Percentiles rank a stretch among this genome's conserved stretches.
These are phyloP conservation scores for Erigeron canadensis DNA, from an alignment of 129 eudicot genomes.

Conservation along the genomic window DNA sequence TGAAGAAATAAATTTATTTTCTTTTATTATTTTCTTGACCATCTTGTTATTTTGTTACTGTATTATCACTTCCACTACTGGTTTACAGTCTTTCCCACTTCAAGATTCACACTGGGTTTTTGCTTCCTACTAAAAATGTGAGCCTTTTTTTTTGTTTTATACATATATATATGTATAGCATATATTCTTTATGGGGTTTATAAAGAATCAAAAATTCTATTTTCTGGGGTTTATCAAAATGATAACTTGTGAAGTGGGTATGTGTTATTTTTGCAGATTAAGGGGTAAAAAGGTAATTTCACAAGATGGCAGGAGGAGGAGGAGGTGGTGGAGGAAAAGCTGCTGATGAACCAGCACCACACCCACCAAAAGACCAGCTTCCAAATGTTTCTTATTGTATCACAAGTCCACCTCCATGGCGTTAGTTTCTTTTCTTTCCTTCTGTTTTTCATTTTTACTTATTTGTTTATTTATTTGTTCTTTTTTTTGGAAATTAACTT, in stretches of 20 bases:
- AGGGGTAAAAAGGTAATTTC: constrained; percentile 27
- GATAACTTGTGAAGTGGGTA: constrained; percentile 39
- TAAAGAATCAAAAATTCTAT: not conserved
- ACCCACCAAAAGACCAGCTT: constrained; percentile 94
- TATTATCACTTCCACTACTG: constrained; percentile 25
- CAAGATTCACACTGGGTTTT: constrained; percentile 17
- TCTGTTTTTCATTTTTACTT: constrained; percentile 13
- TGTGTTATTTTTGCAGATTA: constrained; percentile 32
- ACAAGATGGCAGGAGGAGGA: constrained; percentile 77
- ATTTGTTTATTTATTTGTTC: no score
- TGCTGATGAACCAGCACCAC: constrained; percentile 79
- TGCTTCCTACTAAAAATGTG: constrained; percentile 20
- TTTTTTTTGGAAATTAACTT: no score
- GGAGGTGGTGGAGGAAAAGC: constrained; percentile 63
- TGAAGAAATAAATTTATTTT: constrained; percentile 22
- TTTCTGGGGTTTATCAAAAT: not conserved
- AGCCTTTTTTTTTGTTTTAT: constrained; percentile 3
- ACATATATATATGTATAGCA: not conserved
- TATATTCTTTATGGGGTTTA: constrained; percentile 15
- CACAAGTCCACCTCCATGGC: constrained; percentile 97
- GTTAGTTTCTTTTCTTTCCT: constrained; percentile 42
- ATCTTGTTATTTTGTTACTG: not conserved
- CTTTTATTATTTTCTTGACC: not conserved
- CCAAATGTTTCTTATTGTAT: constrained; percentile 90
- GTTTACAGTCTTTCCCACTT: constrained; percentile 8